phyloP scores from a whole-genome alignment of 345 rosid species.

The Brassica incana region DNA sequence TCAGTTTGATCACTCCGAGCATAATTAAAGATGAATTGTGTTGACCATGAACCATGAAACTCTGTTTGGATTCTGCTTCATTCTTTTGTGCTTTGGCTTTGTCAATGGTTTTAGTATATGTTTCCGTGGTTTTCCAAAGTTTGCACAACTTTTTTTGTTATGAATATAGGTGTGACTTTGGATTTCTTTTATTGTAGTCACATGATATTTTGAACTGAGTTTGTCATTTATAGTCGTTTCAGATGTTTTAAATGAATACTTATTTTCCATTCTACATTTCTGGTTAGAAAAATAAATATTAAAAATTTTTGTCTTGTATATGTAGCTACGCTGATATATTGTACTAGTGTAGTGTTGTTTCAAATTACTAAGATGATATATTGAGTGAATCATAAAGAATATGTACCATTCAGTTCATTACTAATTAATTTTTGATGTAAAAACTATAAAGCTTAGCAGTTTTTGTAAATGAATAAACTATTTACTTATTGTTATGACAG shows the following conservation, averaged over 20 bases:
- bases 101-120: neutral
- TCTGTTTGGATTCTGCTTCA: neutral
- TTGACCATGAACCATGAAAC: neutral
- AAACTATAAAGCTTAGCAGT: neutral
- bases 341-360: too few relatives aligned
- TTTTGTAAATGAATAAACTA: neutral
- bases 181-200: neutral
- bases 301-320: too few relatives aligned
- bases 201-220: neutral
- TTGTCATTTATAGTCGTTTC: neutral
- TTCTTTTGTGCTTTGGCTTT: neutral
- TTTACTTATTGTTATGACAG: neutral
- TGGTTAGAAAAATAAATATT: too few relatives aligned
- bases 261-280: too few relatives aligned
- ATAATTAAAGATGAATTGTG: too few relatives aligned
- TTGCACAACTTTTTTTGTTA: neutral
- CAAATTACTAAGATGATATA: neutral
- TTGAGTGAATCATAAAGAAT: neutral
- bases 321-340: too few relatives aligned
- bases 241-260: too few relatives aligned
- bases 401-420: neutral
- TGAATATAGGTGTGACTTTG: neutral
- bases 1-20: neutral
- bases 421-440: neutral
- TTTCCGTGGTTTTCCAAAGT: neutral